Base-by-base conservation (phyloP, 1,139 yeast genomes). In the Debaryomyces fabryi region DNA sequence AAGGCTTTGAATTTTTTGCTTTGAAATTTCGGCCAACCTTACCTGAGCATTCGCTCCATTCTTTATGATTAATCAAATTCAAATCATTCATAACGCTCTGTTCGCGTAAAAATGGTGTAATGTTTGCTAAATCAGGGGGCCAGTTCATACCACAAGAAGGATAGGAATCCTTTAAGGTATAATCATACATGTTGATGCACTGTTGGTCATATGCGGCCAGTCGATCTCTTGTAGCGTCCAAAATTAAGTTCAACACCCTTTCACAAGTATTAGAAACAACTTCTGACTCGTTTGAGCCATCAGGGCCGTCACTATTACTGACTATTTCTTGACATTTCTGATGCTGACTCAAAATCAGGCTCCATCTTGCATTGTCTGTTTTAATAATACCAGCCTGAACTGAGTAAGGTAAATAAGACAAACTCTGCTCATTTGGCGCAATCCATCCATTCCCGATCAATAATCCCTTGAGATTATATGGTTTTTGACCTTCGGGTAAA, bases 381-480 rank as follows among this genome's bases (percentile, higher is more conserved):
- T 72, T 62, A 8, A 93, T 68, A 7, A 93, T 57, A 0, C 85
- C 86, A 6, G 82, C 76, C 16, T 83, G 77, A 39, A 83, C 58
- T 2, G 88, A 77, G 65, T 78, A 92, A 1, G 96, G 96, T 34
- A 89, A 67, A 59, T 88, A 91, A 13, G 96, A 82, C 51, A 90
- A 73, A 49, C 95, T 85, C 67, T 93, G 99, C 46, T 81, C 79
- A 53, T 83, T 81, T 1, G 98, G 97, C 36, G 91, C 92, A n/a
- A 93, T 82, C 96, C 97, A 93, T 1, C 97, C 98, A 68, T 93
- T 93, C 9, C 98, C 98, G 50, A 93, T 86, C 55, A 91, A 57
- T n/a, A 89, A 62, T 0, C 92, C 93, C 52, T 79, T 74, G 49
- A 92, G 63, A 49, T 85, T 73, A 53, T 80, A 69, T 1, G 57